phyloP scores from a whole-genome alignment of 768 basidiomycete species.

The Pholiota conissans region DNA sequence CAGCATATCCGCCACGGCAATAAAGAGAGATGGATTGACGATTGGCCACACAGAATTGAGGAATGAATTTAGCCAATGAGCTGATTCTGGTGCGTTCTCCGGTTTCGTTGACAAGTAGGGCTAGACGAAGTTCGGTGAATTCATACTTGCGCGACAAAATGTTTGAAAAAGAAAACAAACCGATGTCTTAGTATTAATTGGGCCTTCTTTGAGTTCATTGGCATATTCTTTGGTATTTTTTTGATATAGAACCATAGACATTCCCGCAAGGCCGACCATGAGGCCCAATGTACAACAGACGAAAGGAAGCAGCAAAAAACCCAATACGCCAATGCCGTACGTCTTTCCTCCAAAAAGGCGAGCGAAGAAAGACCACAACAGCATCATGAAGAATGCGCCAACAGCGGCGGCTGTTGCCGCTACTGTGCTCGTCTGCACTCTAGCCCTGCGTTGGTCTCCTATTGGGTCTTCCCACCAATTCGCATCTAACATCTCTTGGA shows the following conservation, averaged over 20 bases:
- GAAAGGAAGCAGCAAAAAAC: conserved; percentile 19
- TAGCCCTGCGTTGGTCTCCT: conserved; percentile 29
- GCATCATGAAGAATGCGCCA: conserved; percentile 22
- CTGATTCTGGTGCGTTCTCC: conserved; percentile 33
- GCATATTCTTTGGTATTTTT: background rate
- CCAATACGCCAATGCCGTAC: conserved; percentile 17
- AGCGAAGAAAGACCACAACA: conserved; percentile 24
- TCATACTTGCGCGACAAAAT: background rate
- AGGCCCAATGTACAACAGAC: conserved; percentile 27
- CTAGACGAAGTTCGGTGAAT: background rate
- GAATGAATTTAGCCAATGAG: conserved; percentile 66
- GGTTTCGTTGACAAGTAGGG: conserved; percentile 9
- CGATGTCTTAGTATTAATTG: background rate
- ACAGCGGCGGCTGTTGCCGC: conserved; percentile 28
- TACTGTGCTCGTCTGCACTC: conserved; percentile 30
- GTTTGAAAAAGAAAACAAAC: background rate
- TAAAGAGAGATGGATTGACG: conserved; percentile 68
- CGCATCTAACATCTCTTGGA: conserved; percentile 28
- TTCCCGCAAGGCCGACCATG: conserved; percentile 25
- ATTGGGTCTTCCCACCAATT: conserved; percentile 35
- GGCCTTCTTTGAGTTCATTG: background rate
- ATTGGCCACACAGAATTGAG: conserved; percentile 69
- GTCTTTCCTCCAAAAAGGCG: conserved; percentile 13
- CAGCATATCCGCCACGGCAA: conserved; percentile 57
- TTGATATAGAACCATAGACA: conserved; percentile 21